Base-by-base conservation (phyloP, 139 green algal genomes). In the Tetradesmus lagerheimii region DNA sequence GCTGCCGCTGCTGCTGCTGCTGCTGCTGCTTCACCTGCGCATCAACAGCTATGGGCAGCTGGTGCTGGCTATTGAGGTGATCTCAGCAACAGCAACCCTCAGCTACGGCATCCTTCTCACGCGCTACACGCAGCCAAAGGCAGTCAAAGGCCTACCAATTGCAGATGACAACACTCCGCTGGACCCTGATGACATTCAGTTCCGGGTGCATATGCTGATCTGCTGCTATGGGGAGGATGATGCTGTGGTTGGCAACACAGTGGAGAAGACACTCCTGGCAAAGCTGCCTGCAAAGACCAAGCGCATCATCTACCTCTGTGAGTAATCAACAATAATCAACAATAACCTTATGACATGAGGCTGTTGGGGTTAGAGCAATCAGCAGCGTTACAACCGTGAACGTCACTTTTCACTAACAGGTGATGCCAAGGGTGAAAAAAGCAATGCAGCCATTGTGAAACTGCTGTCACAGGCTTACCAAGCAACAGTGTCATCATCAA, bases 121-220 rank as follows among this genome's bases (percentile, higher is more conserved):
- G 0, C 43, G 77, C 1, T 66, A 87, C 79, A 53, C 83, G 16
- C 47, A 89, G 35, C 39, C 85, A 0, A 86, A 34, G 27, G 29
- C 43, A 29, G 74, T 34, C 11, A 35, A 45, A n/a, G 89, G 91
- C 39, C 67, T 93, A 25, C 77, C 89, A 6, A 53, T 75, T 12
- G 39, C 77, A 41, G 80, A 87, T 12, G 35, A 80, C 15, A 11
- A 53, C n/a, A 25, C 16, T 12, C 41, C 66, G 35, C 76, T 37
- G 11, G 37, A 90, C 62, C 50, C 43, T 5, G 31, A 77, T 20
- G 47, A 86, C 39, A 50, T 88, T 75, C 31, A 66, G 9, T 92
- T 92, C 82, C 83, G 91, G 37, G 75, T 94, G 43, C 67, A 86
- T 18, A 87, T 94, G 47, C 77, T 94, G 76, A 81, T 94, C 29